Evolutionary conservation across 2,329 filamentous ascomycete species (phyloP).

Genomic region (Blumeria graminis): DNA sequence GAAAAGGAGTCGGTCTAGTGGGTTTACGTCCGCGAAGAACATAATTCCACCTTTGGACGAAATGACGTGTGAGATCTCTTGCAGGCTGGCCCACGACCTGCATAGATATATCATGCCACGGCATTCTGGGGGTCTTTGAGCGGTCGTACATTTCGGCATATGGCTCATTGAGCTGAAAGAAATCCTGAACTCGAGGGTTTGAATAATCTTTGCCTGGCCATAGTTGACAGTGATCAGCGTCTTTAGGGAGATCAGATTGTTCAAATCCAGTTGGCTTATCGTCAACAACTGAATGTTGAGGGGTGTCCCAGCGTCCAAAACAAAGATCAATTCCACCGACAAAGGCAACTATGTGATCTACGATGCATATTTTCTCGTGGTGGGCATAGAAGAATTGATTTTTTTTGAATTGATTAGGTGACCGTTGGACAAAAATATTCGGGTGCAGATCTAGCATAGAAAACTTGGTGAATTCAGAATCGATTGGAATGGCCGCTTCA

Average conservation of each 20-base stretch:
- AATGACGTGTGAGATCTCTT: slow-evolving; percentile 79
- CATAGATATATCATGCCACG: slow-evolving; percentile 97
- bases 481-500: slow-evolving; percentile 87
- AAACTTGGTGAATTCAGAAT: slow-evolving; percentile 95
- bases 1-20: slow-evolving; percentile 75
- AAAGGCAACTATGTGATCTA: slow-evolving; percentile 90
- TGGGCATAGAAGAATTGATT: slow-evolving; percentile 99
- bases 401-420: slow-evolving; percentile 92
- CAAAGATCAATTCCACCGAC: slow-evolving; percentile 89
- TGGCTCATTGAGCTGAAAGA: slow-evolving; percentile 75
- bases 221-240: slow-evolving; percentile 82
- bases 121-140: slow-evolving; percentile 72
- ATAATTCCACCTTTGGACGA: slow-evolving; percentile 97
- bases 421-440: slow-evolving; percentile 88
- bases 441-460: slow-evolving; percentile 85
- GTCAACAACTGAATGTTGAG: slow-evolving; percentile 72
- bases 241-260: slow-evolving; percentile 47
- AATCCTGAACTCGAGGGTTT: slow-evolving; percentile 85
- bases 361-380: slow-evolving; percentile 92
- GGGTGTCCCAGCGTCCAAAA: slow-evolving; percentile 92
- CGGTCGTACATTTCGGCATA: slow-evolving; percentile 99
- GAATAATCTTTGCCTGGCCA: slow-evolving; percentile 98
- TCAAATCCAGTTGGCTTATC: slow-evolving; percentile 94
- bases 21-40: slow-evolving; percentile 79
- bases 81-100: slow-evolving; percentile 92